Base-by-base conservation (phyloP, 2,329 filamentous ascomycete genomes). In the Dryadomyces quercivorus region DNA sequence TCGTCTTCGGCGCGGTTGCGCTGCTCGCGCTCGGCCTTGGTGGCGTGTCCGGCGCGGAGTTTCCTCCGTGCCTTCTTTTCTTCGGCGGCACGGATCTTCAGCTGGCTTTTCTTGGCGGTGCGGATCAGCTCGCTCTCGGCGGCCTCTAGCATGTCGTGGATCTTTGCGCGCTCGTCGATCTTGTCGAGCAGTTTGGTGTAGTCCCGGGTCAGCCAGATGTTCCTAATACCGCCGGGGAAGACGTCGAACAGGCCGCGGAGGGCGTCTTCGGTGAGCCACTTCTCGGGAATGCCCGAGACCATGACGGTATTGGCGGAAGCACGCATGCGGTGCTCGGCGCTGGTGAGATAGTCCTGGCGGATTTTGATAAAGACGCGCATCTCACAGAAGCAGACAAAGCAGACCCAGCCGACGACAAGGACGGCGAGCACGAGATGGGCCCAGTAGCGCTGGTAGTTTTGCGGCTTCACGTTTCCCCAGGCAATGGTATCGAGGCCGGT, bases 151-250 rank as follows among this genome's bases (percentile, higher is more conserved):
- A 75, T 72, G 45, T 76, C 67, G 49, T 92, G 89, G 15, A 95
- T 72, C 9, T 77, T 71, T 57, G 90, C 81, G 47, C 93, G 80
- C 59, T 81, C 72, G 50, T 87, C 79, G 48, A 97, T 86, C 66
- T 97, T 97, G 58, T 91, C 85, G 49, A 88, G 78, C 12, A 98
- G 77, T 9, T 84, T 78, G 46, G 91, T 88, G 60, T 89, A 85
- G 64, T 98, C 88, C 58, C 92, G 81, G 57, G 96, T 98, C 62
- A 98, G 84, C 91, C 92, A 98, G 49, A 98, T 87, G 61, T 97
- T 97, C 57, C 88, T 82, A 64, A 98, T 85, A 34, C 93, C 93
- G 20, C 93, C 93, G 0, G 93, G 93, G 62, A 96, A 97, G 1
- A 97, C 91, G 66, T 98, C 93, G 63, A 94, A 98, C 0, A 98